These are phyloP conservation scores for Boletus vermiculosoides DNA, from an alignment of 768 basidiomycete genomes.

Conservation along the genomic window DNA sequence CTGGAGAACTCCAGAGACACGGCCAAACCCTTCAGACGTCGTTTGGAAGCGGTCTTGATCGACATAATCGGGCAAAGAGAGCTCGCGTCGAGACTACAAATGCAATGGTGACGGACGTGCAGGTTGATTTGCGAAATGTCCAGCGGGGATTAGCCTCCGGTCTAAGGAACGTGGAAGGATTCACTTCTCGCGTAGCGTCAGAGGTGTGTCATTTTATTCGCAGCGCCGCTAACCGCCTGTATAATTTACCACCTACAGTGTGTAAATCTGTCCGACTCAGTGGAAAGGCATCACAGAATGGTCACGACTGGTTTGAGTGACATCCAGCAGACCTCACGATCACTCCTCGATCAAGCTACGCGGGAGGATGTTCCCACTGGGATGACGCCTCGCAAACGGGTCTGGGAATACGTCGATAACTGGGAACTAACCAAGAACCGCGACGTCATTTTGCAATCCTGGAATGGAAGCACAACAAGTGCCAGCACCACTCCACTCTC, in stretches of 20 bases:
- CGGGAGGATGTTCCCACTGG: conserved; percentile 69
- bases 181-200: conserved; percentile 42
- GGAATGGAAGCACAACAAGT: conserved; percentile 39
- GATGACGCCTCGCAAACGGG: conserved; percentile 72
- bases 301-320: conserved; percentile 45
- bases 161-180: conserved; percentile 47
- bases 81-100: conserved; percentile 62
- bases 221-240: neutral
- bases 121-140: conserved; percentile 50
- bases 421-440: conserved; percentile 72
- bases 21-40: conserved; percentile 43
- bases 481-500: conserved; percentile 40
- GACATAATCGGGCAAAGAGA: conserved; percentile 61
- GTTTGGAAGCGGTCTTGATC: conserved; percentile 57
- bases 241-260: conserved; percentile 34
- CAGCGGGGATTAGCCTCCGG: conserved; percentile 51
- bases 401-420: conserved; percentile 64
- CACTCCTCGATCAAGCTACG: conserved; percentile 55
- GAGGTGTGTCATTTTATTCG: conserved; percentile 42
- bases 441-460: conserved; percentile 54
- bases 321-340: conserved; percentile 49
- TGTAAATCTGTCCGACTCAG: conserved; percentile 38
- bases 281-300: conserved; percentile 44
- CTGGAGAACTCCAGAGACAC: conserved; percentile 50
- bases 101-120: conserved; percentile 46